A percentile compares a stretch with the other conserved stretches of the same genome.
Evolutionary conservation across 768 basidiomycete species (phyloP).

Genomic region (Leccinum subgranulosum): DNA sequence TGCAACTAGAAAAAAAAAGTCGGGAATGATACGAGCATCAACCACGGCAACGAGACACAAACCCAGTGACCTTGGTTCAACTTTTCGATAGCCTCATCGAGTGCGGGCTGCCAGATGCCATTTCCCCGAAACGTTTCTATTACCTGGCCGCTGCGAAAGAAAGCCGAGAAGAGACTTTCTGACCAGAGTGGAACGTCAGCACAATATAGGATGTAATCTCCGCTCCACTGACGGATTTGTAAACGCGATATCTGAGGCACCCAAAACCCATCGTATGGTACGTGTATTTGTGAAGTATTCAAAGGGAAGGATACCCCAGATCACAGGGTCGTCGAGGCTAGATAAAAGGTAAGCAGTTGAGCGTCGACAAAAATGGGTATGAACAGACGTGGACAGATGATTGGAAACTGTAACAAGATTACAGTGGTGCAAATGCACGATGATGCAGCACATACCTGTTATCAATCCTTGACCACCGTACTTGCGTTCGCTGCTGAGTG

Average conservation of each 20-base stretch:
- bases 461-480: constrained; percentile 59
- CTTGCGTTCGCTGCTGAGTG: constrained; percentile 49
- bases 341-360: constrained; percentile 5
- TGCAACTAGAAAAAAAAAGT: constrained; percentile 61
- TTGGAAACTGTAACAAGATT: constrained; percentile 65
- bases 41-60: constrained; percentile 24
- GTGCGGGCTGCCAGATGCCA: constrained; percentile 83
- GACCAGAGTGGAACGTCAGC: constrained; percentile 20
- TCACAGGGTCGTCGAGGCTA: constrained; percentile 79
- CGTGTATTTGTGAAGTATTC: constrained; percentile 54
- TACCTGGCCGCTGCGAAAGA: constrained; percentile 88
- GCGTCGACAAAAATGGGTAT: neutral
- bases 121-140: constrained; percentile 90
- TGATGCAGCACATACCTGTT: constrained; percentile 52
- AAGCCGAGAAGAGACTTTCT: constrained; percentile 74
- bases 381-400: constrained; percentile 84
- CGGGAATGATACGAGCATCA: neutral
- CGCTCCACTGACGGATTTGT: constrained; percentile 71
- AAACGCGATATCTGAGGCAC: constrained; percentile 92
- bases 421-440: neutral
- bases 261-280: constrained; percentile 85
- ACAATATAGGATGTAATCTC: neutral
- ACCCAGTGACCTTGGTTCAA: constrained; percentile 88
- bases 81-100: constrained; percentile 79
- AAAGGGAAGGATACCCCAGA: constrained; percentile 84